Conservation (phyloP, 1,284 basidiomycete genomes). For the Hymenochaete sp. region DNA sequence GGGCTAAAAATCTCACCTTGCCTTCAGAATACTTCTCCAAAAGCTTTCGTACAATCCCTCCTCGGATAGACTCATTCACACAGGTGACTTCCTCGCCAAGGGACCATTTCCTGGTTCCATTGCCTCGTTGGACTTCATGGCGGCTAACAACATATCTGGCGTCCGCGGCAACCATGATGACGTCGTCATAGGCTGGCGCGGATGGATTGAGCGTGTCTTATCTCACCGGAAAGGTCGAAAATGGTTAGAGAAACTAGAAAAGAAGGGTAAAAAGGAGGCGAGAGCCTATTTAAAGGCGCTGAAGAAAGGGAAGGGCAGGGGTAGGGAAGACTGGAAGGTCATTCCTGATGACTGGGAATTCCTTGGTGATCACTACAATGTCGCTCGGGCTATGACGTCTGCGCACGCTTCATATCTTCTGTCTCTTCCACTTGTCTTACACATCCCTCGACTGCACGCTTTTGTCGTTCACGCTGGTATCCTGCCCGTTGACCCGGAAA, state of each 20-base stretch:
- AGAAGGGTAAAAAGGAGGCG: slow-evolving; percentile 36
- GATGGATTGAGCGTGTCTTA: slow-evolving; percentile 54
- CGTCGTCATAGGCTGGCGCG: slow-evolving; percentile 75
- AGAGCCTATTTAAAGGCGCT: slow-evolving; percentile 28
- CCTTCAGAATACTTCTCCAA: slow-evolving; percentile 48
- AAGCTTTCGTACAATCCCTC: slow-evolving; percentile 50
- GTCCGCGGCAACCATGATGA: slow-evolving; percentile 93
- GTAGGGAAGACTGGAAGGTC: slow-evolving; percentile 41
- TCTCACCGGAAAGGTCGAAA: slow-evolving; percentile 23
- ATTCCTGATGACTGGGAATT: slow-evolving; percentile 62
- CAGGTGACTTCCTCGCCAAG: slow-evolving; percentile 76
- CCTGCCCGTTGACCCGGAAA: slow-evolving; percentile 58
- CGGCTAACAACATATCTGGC: slow-evolving; percentile 51
- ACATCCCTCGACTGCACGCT: slow-evolving; percentile 68
- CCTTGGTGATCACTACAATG: slow-evolving; percentile 65
- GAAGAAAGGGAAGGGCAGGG: slow-evolving; percentile 21
- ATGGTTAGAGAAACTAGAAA: slow-evolving; percentile 42
- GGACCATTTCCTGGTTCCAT: slow-evolving; percentile 51
- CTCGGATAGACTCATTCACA: slow-evolving; percentile 65
- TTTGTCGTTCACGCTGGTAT: slow-evolving; percentile 82
- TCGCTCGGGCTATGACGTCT: slow-evolving; percentile 56
- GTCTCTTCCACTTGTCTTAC: slow-evolving; percentile 61
- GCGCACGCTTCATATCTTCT: slow-evolving; percentile 61
- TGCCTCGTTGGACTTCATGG: slow-evolving; percentile 57
- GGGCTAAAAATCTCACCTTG: slow-evolving; percentile 2